Evolutionary conservation across 148 eudicot genomes (phyloP).

Genomic region (Vaccinium darrowii): DNA sequence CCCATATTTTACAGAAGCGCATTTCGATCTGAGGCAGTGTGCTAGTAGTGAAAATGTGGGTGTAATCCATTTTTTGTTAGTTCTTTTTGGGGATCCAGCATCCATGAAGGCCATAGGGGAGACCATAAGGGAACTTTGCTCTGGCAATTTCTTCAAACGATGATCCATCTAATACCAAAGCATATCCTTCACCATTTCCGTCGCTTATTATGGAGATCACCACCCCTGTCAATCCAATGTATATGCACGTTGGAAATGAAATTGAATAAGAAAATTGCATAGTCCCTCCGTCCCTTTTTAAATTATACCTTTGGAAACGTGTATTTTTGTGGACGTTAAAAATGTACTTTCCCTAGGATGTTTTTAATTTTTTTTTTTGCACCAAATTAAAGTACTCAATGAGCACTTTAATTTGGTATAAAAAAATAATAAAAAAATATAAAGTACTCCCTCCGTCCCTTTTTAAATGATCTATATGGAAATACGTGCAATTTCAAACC

Average conservation of each 20-base stretch:
- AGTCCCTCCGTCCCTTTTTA: no score
- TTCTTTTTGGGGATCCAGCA: slow-evolving; percentile 81
- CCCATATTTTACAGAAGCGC: neutral
- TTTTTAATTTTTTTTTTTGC: no score
- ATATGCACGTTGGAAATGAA: neutral
- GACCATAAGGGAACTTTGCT: slow-evolving; percentile 93
- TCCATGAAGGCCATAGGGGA: slow-evolving; percentile 96
- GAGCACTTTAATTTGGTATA: no score
- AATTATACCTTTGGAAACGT: no score
- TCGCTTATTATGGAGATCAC: slow-evolving; percentile 85
- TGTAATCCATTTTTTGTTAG: neutral
- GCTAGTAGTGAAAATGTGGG: neutral
- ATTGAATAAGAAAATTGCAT: neutral
- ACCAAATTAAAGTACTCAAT: no score
- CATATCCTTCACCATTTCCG: slow-evolving; percentile 87
- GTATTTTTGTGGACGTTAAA: no score
- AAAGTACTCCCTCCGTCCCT: no score
- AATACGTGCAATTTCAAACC: no score
- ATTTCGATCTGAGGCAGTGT: neutral
- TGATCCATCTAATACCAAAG: slow-evolving; percentile 70
- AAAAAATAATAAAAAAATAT: no score
- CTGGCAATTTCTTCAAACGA: slow-evolving; percentile 88
- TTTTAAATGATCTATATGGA: no score
- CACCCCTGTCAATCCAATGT: slow-evolving; percentile 44
- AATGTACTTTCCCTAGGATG: no score